Base-by-base conservation (phyloP, 1,284 basidiomycete genomes). In the Malassezia cuniculi region DNA sequence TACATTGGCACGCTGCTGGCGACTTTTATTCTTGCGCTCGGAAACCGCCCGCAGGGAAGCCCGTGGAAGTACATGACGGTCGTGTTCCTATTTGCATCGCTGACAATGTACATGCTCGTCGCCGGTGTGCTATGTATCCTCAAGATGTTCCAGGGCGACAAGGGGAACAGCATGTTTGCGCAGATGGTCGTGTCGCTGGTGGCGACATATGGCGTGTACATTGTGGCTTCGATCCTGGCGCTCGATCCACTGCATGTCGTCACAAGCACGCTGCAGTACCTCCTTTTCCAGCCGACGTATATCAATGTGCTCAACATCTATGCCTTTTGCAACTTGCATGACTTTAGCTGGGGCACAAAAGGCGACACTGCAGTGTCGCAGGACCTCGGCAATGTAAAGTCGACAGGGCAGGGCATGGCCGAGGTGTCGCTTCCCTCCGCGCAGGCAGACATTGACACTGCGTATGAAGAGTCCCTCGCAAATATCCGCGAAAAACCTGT, bases 11-110 rank as follows among this genome's bases (percentile, higher is more conserved):
- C 85, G 25, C 75, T 94, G 12, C 75, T 89, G 12, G 80, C 82
- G 0, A 83, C 80, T 55, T 94, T 97, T 73, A 74, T 95, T 14
- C 83, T 97, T 66, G 83, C 85, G 0, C 89, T 97, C 82, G 90
- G 93, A 4, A 97, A 95, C 68, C 80, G 86, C 48, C 90, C 90
- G 1, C 78, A 80, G 69, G 81, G 84, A 76, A 84, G 83, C 1
- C 76, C 76, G 51, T 79, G 78, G 75, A 93, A 93, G 71, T 94
- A 93, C 70, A 79, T 78, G 57, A 71, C 78, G 3, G 79, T 80
- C 1, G 78, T 84, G 6, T 76, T 82, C 36, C 72, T 82, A 41
- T 78, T 93, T 48, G 81, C 81, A 6, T 46, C 80, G 5, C 67
- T 90, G 26, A 89, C 87, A 71, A 63, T 81, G 17, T 94, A 93